Conservation (phyloP, 345 rosid genomes). For the Psidium guajava region DNA sequence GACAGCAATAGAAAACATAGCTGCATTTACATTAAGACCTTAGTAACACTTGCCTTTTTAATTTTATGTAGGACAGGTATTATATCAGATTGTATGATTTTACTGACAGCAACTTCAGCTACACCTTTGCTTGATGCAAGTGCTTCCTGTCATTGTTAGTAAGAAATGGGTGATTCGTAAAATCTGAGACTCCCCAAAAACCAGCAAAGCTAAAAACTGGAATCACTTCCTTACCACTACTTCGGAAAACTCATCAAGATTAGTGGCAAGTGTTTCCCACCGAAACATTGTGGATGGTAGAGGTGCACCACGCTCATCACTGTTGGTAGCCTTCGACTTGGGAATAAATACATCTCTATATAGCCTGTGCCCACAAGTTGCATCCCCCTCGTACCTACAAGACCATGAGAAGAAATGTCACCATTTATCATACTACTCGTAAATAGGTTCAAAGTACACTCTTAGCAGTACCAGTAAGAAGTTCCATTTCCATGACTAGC, state of each 20-base stretch:
- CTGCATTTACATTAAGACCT: background rate
- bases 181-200: background rate
- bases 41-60: slow-evolving; percentile 34
- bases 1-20: background rate
- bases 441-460: slow-evolving; percentile 2
- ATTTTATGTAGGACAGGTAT: slow-evolving; percentile 51
- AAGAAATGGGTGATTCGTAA: background rate
- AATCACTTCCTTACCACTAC: slow-evolving; percentile 37
- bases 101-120: slow-evolving; percentile 39
- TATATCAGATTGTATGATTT: slow-evolving; percentile 36
- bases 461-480: slow-evolving; percentile 42
- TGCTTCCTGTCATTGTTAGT: slow-evolving; percentile 38
- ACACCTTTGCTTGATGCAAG: slow-evolving; percentile 43
- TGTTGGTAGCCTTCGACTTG: slow-evolving; percentile 16
- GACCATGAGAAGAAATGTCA: background rate
- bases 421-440: background rate
- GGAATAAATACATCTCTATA: slow-evolving; percentile 43
- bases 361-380: slow-evolving; percentile 60
- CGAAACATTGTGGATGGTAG: slow-evolving; percentile 9
- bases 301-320: slow-evolving; percentile 19
- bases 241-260: slow-evolving; percentile 48
- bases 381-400: slow-evolving; percentile 65
- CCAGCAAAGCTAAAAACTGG: background rate
- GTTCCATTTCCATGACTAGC: slow-evolving; percentile 51
- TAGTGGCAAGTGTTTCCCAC: slow-evolving; percentile 85